Base-by-base conservation (phyloP, 1,284 basidiomycete genomes). In the Lignosus rhinocerotis region DNA sequence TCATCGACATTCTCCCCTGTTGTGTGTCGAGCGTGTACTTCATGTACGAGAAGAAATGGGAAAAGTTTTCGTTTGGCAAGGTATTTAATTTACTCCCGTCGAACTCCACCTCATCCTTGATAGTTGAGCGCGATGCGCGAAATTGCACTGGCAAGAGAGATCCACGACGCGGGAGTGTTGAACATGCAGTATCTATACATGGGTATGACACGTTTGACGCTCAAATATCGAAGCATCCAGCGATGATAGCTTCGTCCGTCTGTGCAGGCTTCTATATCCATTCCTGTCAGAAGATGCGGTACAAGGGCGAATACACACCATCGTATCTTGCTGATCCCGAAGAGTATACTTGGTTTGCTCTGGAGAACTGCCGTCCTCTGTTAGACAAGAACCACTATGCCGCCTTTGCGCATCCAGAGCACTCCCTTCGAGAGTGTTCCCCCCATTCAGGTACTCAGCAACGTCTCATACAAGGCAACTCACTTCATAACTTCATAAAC, bases 1-100 rank as follows among this genome's bases (percentile, higher is more conserved):
- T 99, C 12, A 78, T 99, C 56, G 97, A 99, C 71, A 88, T 99
- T 55, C 78, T 99, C 6, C 96, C 96, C 0, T 71, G 73, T 31
- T 96, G 96, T 65, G 89, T 99, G 4, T 96, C 94, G 14, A 94
- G 92, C 63, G 96, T 99, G 9, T 99, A 99, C 74, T 96, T 98
- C 72, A 90, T 96, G 76, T 98, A 97, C 76, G 86, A 94, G 67
- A 85, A 87, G 8, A 79, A 80, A 36, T 96, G 86, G 81, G 87
- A 91, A 42, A 79, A 80, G 45, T 84, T 85, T 68, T 89, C 90
- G 11, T 71, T 98, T 30, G 96, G 97, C 46, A 98, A 96, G 79
- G 87, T 90, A 59, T 50, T n/a, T n/a, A n/a, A n/a, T n/a, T n/a
- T 64, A 60, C 33, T 11, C 12, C 44, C 25, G 21, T 2, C 12